These are phyloP conservation scores for Puccinellia tenuiflora DNA, from an alignment of 176 grass and related monocot genomes.

Conservation along the genomic window DNA sequence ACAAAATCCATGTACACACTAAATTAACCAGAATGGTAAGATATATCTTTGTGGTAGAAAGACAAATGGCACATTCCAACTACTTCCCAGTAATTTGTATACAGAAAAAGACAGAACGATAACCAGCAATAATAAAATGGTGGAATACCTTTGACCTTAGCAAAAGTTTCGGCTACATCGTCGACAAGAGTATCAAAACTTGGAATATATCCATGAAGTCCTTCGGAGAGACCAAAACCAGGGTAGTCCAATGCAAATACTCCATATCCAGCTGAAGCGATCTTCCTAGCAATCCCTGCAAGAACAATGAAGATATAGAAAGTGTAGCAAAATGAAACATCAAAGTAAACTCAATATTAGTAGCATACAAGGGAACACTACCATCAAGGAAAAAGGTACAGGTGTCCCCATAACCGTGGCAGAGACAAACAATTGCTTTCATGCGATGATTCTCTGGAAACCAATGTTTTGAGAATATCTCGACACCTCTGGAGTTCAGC, in stretches of 20 bases:
- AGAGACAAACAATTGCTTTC: constrained; percentile 85
- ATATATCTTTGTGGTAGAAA: neutral
- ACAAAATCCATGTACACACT: neutral
- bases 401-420: constrained; percentile 95
- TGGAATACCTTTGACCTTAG: constrained; percentile 75
- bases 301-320: constrained; percentile 11
- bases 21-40: neutral
- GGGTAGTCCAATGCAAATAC: constrained; percentile 95
- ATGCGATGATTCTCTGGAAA: constrained; percentile 52
- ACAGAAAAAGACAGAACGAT: neutral
- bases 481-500: constrained; percentile 73
- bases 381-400: constrained; percentile 99
- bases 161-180: constrained; percentile 70
- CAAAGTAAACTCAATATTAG: neutral
- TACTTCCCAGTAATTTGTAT: neutral
- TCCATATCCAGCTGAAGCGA: constrained; percentile 81
- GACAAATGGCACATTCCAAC: neutral
- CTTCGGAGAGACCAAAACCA: constrained; percentile 94
- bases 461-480: constrained; percentile 98
- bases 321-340: constrained; percentile 16
- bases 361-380: constrained; percentile 27
- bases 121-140: neutral
- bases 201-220: constrained; percentile 95
- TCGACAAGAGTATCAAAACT: constrained; percentile 71
- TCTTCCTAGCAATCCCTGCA: constrained; percentile 75